These are phyloP conservation scores for Microdochium paspali DNA, from an alignment of 2,329 filamentous ascomycete species.

Conservation along the genomic window DNA sequence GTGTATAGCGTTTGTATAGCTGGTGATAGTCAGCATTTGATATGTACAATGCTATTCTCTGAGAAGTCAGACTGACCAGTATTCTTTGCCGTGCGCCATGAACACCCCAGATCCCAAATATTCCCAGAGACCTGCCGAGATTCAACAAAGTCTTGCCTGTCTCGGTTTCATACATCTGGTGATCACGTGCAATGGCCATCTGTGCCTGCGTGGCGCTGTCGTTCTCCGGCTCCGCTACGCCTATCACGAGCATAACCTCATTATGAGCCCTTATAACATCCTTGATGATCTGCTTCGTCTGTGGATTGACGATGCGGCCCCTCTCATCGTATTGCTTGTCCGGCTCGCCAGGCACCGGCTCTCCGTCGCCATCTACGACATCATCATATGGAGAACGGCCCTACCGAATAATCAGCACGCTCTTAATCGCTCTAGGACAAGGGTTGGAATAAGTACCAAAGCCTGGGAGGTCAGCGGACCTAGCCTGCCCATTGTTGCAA, in stretches of 20 bases:
- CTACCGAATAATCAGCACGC: slow-evolving; percentile 18
- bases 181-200: slow-evolving; percentile 24
- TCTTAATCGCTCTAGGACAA: background rate
- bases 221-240: slow-evolving; percentile 50
- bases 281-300: slow-evolving; percentile 44
- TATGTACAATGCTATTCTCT: too few species aligned
- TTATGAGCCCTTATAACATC: slow-evolving; percentile 52
- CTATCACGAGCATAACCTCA: slow-evolving; percentile 54
- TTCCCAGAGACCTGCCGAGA: slow-evolving; percentile 25
- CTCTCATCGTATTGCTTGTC: slow-evolving; percentile 43
- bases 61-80: too few species aligned
- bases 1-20: slow-evolving; percentile 42
- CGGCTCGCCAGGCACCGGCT: slow-evolving; percentile 27
- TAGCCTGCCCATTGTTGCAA: slow-evolving; percentile 36
- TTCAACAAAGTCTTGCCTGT: slow-evolving; percentile 30
- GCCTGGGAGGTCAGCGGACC: slow-evolving; percentile 48
- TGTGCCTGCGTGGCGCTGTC: slow-evolving; percentile 28
- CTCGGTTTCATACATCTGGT: slow-evolving; percentile 36
- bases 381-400: slow-evolving; percentile 53
- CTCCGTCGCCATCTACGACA: slow-evolving; percentile 39
- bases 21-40: too few species aligned
- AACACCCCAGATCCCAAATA: slow-evolving; percentile 39
- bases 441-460: slow-evolving; percentile 29
- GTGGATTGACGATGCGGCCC: slow-evolving; percentile 45
- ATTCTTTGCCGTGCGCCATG: slow-evolving; percentile 44